Conservation (phyloP, 352 stramenopile species). For the Pythium graminicola region DNA sequence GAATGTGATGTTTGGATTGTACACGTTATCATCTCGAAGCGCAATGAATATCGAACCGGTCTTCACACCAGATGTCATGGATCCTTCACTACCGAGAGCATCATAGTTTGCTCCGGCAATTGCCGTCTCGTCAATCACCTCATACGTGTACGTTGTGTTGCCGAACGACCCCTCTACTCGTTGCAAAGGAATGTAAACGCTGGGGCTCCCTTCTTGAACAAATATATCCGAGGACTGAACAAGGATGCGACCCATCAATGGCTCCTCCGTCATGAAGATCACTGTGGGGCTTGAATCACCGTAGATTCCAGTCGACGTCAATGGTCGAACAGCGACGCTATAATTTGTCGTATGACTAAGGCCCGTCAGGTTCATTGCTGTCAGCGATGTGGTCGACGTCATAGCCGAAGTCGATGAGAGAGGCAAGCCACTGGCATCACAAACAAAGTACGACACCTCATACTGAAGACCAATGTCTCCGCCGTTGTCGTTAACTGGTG, state of each 20-base stretch:
- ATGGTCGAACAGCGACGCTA: constrained; percentile 21
- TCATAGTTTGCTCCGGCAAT: constrained; percentile 33
- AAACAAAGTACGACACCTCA: constrained; percentile 36
- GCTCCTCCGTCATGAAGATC: constrained; percentile 32
- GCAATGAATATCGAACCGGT: constrained; percentile 23
- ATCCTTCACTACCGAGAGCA: constrained; percentile 2
- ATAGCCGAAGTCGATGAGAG: constrained; percentile 6
- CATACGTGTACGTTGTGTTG: constrained; percentile 30
- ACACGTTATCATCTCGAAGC: constrained; percentile 40
- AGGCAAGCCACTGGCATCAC: constrained; percentile 14
- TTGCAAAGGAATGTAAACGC: constrained; percentile 29
- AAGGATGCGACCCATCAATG: constrained; percentile 27
- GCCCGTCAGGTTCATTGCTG: constrained; percentile 9
- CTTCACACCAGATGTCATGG: constrained; percentile 28
- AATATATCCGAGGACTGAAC: constrained; percentile 14
- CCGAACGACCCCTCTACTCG: constrained; percentile 52
- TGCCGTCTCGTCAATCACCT: constrained; percentile 29
- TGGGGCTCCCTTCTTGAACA: constrained; percentile 26
- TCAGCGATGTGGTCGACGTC: constrained; percentile 5
- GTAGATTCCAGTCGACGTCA: constrained; percentile 32
- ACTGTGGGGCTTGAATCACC: constrained; percentile 19
- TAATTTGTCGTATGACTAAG: constrained; percentile 39
- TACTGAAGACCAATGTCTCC: constrained; percentile 41
- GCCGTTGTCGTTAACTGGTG: constrained; percentile 32
- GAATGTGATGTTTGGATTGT: constrained; percentile 40